Percentiles rank a stretch among this genome's conserved stretches.
Conservation (phyloP, 805 yeast genomes). For the Barnettozyma wickerhamii region DNA sequence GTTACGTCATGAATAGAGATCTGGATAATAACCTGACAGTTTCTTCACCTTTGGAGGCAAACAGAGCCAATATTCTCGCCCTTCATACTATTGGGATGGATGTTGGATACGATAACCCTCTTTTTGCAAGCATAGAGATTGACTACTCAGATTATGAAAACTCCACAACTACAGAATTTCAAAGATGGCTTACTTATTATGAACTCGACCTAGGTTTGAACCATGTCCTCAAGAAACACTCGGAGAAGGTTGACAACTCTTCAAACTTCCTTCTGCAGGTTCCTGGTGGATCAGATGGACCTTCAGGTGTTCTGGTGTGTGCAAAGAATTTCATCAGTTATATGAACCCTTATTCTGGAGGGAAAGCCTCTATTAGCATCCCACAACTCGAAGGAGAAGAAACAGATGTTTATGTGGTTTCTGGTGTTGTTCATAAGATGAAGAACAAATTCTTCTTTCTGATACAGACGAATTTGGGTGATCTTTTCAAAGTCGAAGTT, state of each 20-base stretch:
- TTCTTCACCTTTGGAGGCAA: slow-evolving; percentile 73
- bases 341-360: slow-evolving; percentile 35
- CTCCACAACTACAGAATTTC: slow-evolving; percentile 20
- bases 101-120: slow-evolving; percentile 76
- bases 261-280: slow-evolving; percentile 57
- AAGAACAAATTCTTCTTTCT: slow-evolving; percentile 60
- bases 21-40: slow-evolving; percentile 42
- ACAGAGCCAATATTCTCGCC: slow-evolving; percentile 46
- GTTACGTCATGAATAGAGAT: slow-evolving; percentile 57
- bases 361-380: slow-evolving; percentile 42
- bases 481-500: slow-evolving; percentile 62
- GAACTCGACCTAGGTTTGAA: slow-evolving; percentile 86
- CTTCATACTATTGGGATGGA: slow-evolving; percentile 58
- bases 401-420: slow-evolving; percentile 36
- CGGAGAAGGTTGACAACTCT: slow-evolving; percentile 33
- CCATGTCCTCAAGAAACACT: slow-evolving; percentile 54
- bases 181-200: slow-evolving; percentile 54
- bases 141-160: slow-evolving; percentile 39
- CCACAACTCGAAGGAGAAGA: slow-evolving; percentile 41
- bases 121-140: slow-evolving; percentile 76
- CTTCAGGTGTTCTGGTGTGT: slow-evolving; percentile 66
- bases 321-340: slow-evolving; percentile 51
- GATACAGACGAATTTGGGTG: slow-evolving; percentile 70
- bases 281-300: slow-evolving; percentile 71
- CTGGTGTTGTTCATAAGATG: slow-evolving; percentile 62